Evolutionary conservation across 345 rosid genomes (phyloP).

Genomic region (Populus alba): DNA sequence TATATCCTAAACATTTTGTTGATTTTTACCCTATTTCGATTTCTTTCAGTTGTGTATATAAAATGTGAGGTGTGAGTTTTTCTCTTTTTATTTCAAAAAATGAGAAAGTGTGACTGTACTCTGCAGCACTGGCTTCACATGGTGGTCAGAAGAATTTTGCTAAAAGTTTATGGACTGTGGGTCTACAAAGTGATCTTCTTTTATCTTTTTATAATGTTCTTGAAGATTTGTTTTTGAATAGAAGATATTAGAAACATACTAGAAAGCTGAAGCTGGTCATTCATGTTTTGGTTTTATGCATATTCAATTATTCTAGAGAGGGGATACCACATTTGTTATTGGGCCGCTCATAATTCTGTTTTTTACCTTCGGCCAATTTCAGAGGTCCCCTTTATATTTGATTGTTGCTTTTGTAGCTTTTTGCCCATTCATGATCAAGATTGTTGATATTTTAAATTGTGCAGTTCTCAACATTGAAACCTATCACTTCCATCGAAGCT

Average conservation of each 20-base stretch:
- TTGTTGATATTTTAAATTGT: too few species aligned
- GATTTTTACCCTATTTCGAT: too few species aligned
- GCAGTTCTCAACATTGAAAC: background rate
- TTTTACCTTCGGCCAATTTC: conserved; percentile 23
- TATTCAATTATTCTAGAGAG: conserved; percentile 19
- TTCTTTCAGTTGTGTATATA: background rate
- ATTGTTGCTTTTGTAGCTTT: conserved; percentile 15
- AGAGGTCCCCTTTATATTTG: conserved; percentile 23
- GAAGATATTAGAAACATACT: conserved; percentile 1
- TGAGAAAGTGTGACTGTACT: background rate
- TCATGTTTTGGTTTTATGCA: conserved; percentile 17
- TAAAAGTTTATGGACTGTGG: conserved; percentile 2
- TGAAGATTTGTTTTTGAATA: conserved; percentile 7
- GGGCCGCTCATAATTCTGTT: conserved; percentile 33
- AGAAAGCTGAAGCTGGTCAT: conserved; percentile 4
- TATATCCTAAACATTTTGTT: too few species aligned
- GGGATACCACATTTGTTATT: background rate
- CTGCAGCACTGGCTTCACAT: conserved; percentile 1
- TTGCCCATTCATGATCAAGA: background rate
- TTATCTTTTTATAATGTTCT: background rate
- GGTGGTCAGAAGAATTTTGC: conserved; percentile 17
- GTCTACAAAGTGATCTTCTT: conserved; percentile 9
- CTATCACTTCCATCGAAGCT: background rate
- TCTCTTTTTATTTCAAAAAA: background rate
- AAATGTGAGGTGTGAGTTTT: background rate